phyloP scores from a whole-genome alignment of 345 rosid genomes.

The Eucalyptus tenuipes region DNA sequence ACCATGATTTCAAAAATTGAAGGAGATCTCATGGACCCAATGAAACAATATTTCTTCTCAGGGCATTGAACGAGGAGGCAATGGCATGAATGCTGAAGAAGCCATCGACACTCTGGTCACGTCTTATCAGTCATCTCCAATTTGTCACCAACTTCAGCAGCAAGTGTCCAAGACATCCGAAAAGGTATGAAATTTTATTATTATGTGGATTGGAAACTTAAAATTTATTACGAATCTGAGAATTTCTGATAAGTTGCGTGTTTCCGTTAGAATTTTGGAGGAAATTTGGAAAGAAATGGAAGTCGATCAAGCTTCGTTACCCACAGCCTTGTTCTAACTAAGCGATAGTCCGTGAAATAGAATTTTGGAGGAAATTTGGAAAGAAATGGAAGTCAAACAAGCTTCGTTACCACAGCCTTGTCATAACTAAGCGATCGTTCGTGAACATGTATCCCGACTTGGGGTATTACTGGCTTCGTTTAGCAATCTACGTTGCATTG shows the following conservation, averaged over 20 bases:
- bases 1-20: not conserved
- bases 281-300: not conserved
- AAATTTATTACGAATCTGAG: not conserved
- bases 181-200: constrained; percentile 3
- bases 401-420: constrained; percentile 21
- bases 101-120: constrained; percentile 16
- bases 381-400: constrained; percentile 9
- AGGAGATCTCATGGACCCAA: not conserved
- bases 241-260: not conserved
- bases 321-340: constrained; percentile 23
- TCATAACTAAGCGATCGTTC: constrained; percentile 30
- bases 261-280: not conserved
- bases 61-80: constrained; percentile 29
- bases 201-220: not conserved
- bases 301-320: constrained; percentile 17
- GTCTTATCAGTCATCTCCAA: constrained; percentile 23
- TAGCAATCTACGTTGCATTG: constrained; percentile 32
- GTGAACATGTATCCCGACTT: constrained; percentile 50
- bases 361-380: not conserved
- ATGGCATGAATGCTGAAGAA: constrained; percentile 15
- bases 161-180: constrained; percentile 10
- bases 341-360: constrained; percentile 15
- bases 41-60: not conserved
- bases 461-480: constrained; percentile 51
- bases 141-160: constrained; percentile 7